Base-by-base conservation (phyloP, 805 yeast genomes). In the Tetrapisispora iriomotensis region DNA sequence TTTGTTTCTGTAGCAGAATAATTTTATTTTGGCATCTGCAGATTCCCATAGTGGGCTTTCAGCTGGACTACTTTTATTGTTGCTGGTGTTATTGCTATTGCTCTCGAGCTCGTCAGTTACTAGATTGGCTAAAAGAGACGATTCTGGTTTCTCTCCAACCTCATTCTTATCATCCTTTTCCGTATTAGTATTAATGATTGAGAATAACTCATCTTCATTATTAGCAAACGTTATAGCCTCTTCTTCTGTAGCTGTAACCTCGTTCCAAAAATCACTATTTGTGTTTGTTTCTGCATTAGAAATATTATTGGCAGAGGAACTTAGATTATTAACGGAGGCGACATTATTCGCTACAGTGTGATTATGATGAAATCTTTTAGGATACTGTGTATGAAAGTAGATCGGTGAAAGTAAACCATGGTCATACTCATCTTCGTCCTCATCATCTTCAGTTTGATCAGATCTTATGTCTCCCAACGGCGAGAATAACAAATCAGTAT, bases 261-360 rank as follows among this genome's bases (percentile, higher is more conserved):
- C 61, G 35, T 56, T 57, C 62, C 62, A 58, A 38, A 58, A 58
- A 40, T 58, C 62, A 19, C 47, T 51, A 34, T 51, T 51, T 10
- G 27, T 21, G 24, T 40, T 37, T 20, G 28, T 33, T 6, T 33
- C 28, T 17, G 29, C 10, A 17, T 22, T 33, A 14, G 22, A 28
- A 23, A 33, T 33, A 14, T 15, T 33, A 15, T 23, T 33, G n/a
- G 6, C 24, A 10, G 24, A 15, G 24, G 6, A 14, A 17, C 24
- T 18, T 9, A 9, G 20, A 15, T 15, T 23, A 14, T 24, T 17
- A 13, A 14, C 24, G 5, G 37, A 19, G 9, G n/a, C 15, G 4
- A 13, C 26, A 23, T 17, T 23, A 26, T 9, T 17, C 8, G 17
- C 12, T 9, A 12, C 5, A 3, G 13, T 19, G 19, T 37, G 28